Evolutionary conservation across 306 rosid genomes (phyloP), one percentile per base, ranked within the genome.

Genomic region (Chamaecrista fasciculata): DNA sequence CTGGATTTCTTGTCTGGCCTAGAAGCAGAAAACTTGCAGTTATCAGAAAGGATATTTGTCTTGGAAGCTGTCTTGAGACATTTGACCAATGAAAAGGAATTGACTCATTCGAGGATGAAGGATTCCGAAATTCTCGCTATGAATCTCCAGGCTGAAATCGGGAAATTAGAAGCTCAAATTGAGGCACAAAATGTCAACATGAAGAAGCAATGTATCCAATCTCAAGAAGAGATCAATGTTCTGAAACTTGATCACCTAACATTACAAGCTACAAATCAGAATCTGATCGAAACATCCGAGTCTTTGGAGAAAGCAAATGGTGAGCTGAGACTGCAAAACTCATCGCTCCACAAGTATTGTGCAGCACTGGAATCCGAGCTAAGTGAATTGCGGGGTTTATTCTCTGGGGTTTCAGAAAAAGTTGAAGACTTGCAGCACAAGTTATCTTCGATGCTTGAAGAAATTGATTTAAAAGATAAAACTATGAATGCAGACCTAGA

Each of bases 41-140:
- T 84, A 57, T 70, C 80, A 23, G 85, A 73, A 69, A 50, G 51
- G 42, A 71, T 79, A 53, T n/a, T 76, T 59, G 70, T 52, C 42
- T 81, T 86, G 68, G 88, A 83, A 63, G 83, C 82, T 64, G 83
- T 70, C 14, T 55, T 74, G 56, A 74, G 39, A 62, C 63, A 79
- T 43, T 59, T 79, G 78, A 86, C 46, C 1, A 78, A 79, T 47
- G 83, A 79, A 62, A 86, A 57, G 66, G 84, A 71, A 66, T 73
- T 69, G 11, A 66, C 57, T 47, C 69, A 47, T 44, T 67, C 73
- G 67, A 79, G 23, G 10, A 59, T 73, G 57, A 75, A 78, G 76
- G 79, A 73, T 55, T 76, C 83, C 3, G 70, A 83, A 34, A 73
- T 71, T 64, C 34, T 53, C 19, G 73, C 73, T 4, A 14, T 7